Percentiles rank a stretch among this genome's conserved stretches.
Conservation (phyloP, 192 early-diverging fungal species). For the Entomortierella beljakovae region DNA sequence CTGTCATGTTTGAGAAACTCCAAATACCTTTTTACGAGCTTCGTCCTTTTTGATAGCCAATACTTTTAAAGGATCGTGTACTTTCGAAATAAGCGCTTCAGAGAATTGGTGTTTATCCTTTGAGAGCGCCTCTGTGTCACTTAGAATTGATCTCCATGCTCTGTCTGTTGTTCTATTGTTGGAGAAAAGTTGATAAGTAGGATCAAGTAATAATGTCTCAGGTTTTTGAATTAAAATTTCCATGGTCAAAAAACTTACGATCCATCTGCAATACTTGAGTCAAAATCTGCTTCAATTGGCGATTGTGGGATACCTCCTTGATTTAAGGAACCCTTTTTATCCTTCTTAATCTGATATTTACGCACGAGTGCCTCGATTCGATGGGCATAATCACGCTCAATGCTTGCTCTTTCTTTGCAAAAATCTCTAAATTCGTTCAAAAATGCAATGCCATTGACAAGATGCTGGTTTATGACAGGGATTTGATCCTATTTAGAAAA, state of each 20-base stretch:
- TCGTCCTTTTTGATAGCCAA: slow-evolving; percentile 72
- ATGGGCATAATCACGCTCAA: slow-evolving; percentile 78
- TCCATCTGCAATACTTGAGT: slow-evolving; percentile 32
- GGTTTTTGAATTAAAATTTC: background rate
- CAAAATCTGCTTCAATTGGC: slow-evolving; percentile 45
- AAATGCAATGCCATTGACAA: slow-evolving; percentile 69
- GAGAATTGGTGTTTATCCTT: slow-evolving; percentile 60
- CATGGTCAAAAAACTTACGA: slow-evolving; percentile 45
- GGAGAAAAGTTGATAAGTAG: background rate
- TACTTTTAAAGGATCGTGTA: slow-evolving; percentile 69
- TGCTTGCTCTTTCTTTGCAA: slow-evolving; percentile 72
- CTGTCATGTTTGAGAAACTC: background rate
- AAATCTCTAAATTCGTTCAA: slow-evolving; percentile 77
- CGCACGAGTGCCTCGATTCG: slow-evolving; percentile 71
- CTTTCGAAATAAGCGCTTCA: slow-evolving; percentile 61
- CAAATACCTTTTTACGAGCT: slow-evolving; percentile 72
- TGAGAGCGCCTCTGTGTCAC: slow-evolving; percentile 65
- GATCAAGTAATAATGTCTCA: background rate
- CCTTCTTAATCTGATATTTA: slow-evolving; percentile 65
- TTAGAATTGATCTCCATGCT: slow-evolving; percentile 71
- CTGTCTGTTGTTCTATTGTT: slow-evolving; percentile 61
- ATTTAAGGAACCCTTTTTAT: slow-evolving; percentile 37
- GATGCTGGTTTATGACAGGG: slow-evolving; percentile 61
- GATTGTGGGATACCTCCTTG: slow-evolving; percentile 33
- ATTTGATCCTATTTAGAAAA: slow-evolving; percentile 60